Evolutionary conservation across 2,329 filamentous ascomycete genomes (phyloP).

Genomic region (Claviceps sp.): DNA sequence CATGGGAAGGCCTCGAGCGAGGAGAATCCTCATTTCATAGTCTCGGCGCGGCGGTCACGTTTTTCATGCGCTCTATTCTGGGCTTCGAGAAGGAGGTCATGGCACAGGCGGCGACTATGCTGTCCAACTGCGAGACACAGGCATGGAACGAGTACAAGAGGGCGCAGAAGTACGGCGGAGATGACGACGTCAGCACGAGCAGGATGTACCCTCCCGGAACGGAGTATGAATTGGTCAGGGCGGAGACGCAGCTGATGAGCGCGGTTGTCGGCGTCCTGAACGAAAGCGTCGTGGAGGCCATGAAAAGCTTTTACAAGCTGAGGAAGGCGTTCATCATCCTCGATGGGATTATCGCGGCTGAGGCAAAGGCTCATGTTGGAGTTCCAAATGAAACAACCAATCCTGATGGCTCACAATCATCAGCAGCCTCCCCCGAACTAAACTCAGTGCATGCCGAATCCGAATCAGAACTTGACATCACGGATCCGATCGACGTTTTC

Average conservation of each 20-base stretch:
- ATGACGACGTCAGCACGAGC: conserved; percentile 27
- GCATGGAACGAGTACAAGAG: conserved; percentile 66
- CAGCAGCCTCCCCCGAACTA: conserved; percentile 11
- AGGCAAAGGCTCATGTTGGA: conserved; percentile 34
- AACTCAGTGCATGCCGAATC: conserved; percentile 39
- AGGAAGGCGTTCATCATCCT: conserved; percentile 78
- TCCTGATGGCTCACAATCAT: conserved; percentile 3
- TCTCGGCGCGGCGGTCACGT: conserved; percentile 67
- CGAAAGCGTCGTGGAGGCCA: conserved; percentile 80
- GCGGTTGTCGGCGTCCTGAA: conserved; percentile 82
- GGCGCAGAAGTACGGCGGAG: conserved; percentile 43
- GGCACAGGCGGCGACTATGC: conserved; percentile 60
- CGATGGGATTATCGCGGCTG: conserved; percentile 63
- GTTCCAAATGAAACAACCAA: conserved; percentile 10
- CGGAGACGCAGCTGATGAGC: conserved; percentile 77
- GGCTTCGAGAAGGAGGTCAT: conserved; percentile 90
- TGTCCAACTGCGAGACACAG: conserved; percentile 62
- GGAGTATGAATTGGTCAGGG: conserved; percentile 74
- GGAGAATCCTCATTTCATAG: conserved; percentile 79
- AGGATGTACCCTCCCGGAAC: conserved; percentile 66
- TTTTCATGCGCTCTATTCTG: conserved; percentile 74
- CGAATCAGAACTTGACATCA: conserved; percentile 48
- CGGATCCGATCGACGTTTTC: conserved; percentile 70
- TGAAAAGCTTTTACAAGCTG: conserved; percentile 87
- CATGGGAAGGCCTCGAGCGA: conserved; percentile 57